phyloP scores from a whole-genome alignment of 345 rosid genomes.

The Arabis hirsuta region DNA sequence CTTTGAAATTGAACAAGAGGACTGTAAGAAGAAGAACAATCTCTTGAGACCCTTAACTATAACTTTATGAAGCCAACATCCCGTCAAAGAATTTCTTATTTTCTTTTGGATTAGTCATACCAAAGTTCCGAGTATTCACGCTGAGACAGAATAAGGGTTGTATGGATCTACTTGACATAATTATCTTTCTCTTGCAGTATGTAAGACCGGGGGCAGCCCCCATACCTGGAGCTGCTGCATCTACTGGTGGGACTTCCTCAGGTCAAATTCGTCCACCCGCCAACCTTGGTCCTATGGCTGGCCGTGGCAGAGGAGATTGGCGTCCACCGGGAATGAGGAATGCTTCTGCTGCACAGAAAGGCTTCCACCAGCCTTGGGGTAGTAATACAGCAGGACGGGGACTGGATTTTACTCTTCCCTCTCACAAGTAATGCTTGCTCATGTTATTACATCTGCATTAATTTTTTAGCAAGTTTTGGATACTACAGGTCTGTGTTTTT shows the following conservation, averaged over 20 bases:
- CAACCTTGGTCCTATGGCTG: slow-evolving; percentile 63
- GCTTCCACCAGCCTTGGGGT: slow-evolving; percentile 77
- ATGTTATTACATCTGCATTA: slow-evolving; percentile 2
- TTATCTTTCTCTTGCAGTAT: slow-evolving; percentile 70
- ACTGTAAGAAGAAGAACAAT: slow-evolving; percentile 26
- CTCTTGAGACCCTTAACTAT: slow-evolving; percentile 29
- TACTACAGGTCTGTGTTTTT: slow-evolving; percentile 20
- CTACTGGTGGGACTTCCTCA: slow-evolving; percentile 60
- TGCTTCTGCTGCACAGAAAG: slow-evolving; percentile 74
- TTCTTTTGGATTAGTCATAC: slow-evolving; percentile 22
- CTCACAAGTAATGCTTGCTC: slow-evolving; percentile 92
- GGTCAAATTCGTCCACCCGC: slow-evolving; percentile 83
- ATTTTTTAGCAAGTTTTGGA: not conserved
- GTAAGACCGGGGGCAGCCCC: slow-evolving; percentile 96
- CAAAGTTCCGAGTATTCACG: slow-evolving; percentile 12
- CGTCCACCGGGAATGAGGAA: slow-evolving; percentile 74
- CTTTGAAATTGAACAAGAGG: slow-evolving; percentile 20
- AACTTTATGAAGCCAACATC: slow-evolving; percentile 24
- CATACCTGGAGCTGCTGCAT: slow-evolving; percentile 64
- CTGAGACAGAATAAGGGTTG: slow-evolving; percentile 16
- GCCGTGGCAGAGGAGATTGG: slow-evolving; percentile 98
- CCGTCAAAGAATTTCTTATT: slow-evolving; percentile 12
- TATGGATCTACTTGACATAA: slow-evolving; percentile 38
- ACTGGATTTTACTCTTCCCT: slow-evolving; percentile 93
- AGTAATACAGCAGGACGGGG: slow-evolving; percentile 71